Evolutionary conservation across 768 basidiomycete species (phyloP).

Genomic region (Boletus sp.): DNA sequence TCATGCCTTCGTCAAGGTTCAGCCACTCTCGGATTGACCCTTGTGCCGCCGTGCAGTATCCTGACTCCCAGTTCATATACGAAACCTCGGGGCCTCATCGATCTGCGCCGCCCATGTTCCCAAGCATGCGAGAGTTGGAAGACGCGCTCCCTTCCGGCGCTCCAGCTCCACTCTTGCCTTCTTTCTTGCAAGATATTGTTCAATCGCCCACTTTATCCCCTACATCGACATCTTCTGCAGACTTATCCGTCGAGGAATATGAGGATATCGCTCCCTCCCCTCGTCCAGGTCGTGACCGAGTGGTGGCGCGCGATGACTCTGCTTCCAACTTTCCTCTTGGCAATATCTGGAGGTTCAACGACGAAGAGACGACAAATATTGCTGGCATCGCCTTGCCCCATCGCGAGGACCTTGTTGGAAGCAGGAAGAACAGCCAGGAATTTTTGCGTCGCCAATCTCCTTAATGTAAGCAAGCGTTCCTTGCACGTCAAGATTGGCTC

Average conservation of each 20-base stretch:
- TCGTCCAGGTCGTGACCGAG: conserved; percentile 28
- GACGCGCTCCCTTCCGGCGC: conserved; percentile 30
- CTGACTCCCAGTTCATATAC: conserved; percentile 57
- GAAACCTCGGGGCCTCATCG: conserved; percentile 55
- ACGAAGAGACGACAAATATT: conserved; percentile 62
- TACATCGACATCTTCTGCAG: conserved; percentile 63
- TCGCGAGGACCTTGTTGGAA: conserved; percentile 38
- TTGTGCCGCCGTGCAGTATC: conserved; percentile 42
- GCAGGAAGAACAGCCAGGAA: conserved; percentile 43
- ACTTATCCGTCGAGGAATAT: conserved; percentile 60
- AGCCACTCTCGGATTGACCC: conserved; percentile 51
- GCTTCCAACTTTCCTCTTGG: conserved; percentile 32
- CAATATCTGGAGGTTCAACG: conserved; percentile 74
- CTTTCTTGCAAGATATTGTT: conserved; percentile 75
- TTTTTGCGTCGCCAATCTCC: conserved; percentile 29
- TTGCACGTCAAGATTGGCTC: not conserved
- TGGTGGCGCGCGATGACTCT: conserved; percentile 28
- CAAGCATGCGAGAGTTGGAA: conserved; percentile 25
- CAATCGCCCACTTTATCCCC: conserved; percentile 66
- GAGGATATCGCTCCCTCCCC: conserved; percentile 36
- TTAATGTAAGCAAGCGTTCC: conserved; percentile 14
- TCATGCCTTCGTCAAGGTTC: conserved; percentile 33
- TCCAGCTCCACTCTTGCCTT: conserved; percentile 61
- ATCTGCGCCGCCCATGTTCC: conserved; percentile 41
- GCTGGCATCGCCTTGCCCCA: conserved; percentile 49